Evolutionary conservation across 2,329 filamentous ascomycete species (phyloP).

Genomic region (Exserohilum rostratum): DNA sequence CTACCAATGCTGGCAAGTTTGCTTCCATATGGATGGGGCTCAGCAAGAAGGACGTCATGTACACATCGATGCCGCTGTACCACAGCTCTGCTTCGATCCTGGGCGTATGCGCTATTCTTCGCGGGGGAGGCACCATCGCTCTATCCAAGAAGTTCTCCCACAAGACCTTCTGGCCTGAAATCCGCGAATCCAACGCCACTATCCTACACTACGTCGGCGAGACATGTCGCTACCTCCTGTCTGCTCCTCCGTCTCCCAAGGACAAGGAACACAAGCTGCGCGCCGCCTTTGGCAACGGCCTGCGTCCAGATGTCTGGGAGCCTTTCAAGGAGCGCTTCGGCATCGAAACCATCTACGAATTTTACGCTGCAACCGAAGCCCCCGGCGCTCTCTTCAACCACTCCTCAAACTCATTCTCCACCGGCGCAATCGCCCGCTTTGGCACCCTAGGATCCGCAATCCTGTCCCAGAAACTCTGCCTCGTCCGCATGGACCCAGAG

Average conservation of each 20-base stretch:
- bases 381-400: conserved; percentile 64
- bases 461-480: conserved; percentile 60
- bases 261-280: conserved; percentile 44
- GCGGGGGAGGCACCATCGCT: conserved; percentile 36
- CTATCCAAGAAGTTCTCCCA: conserved; percentile 43
- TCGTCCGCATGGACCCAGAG: conserved; percentile 70
- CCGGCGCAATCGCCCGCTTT: conserved; percentile 72
- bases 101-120: conserved; percentile 35
- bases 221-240: conserved; percentile 47
- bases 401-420: conserved; percentile 61
- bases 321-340: conserved; percentile 49
- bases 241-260: conserved; percentile 37
- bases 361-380: conserved; percentile 56
- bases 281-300: conserved; percentile 49
- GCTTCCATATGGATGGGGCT: conserved; percentile 32
- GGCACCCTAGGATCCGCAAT: conserved; percentile 63
- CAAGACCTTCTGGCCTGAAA: conserved; percentile 49
- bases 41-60: conserved; percentile 40
- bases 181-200: conserved; percentile 43
- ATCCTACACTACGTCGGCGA: conserved; percentile 50
- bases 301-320: conserved; percentile 51
- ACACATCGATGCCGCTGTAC: conserved; percentile 50
- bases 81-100: conserved; percentile 42
- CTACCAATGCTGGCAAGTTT: conserved; percentile 24
- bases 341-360: conserved; percentile 47